Base-by-base conservation (phyloP, 1,139 yeast genomes). In the Saccharomyces hybrid region DNA sequence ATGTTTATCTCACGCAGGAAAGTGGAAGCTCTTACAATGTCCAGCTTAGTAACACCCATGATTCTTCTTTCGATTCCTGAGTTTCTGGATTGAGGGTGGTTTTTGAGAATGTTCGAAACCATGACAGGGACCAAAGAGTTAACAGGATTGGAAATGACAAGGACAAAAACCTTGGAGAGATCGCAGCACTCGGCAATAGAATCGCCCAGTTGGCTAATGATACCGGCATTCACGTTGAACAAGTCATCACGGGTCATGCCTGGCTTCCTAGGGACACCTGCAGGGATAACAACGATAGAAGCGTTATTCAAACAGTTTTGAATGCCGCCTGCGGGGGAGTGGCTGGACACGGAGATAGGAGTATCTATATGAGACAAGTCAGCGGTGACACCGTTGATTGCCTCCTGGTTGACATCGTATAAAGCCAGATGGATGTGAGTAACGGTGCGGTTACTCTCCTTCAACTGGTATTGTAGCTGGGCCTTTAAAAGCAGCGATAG, bases 201-300 rank as follows among this genome's bases (percentile, higher is more conserved):
- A 71, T 81, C 82, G 61, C 95, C 91, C 67, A 91, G 78, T 71
- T 84, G 91, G 63, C 86, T 79, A 55, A 91, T 90, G 72, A 91
- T 91, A 52, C 90, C 86, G 51, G 96, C 97, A 71, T 91, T 91
- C 77, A 93, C 88, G 76, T 83, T 83, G 81, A 91, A 89, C 71
- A 91, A 80, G 71, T 91, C 97, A 72, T 91, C 97, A 74, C 98
- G 84, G 62, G 97, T 88, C 98, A 91, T 91, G 64, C 97, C 97
- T 56, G 97, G 97, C 78, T 91, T 91, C 78, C 98, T 84, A 72
- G 97, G 97, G 57, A 91, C 88, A 71, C 98, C 97, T 51, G 97
- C 97, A 60, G 97, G 97, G 71, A 91, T 87, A 58, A 91, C 82
- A 60, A 91, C 87, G 59, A 90, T 79, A 66, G 86, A 87, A 28